Evolutionary conservation across 1,139 yeast species (phyloP), one percentile per base, ranked within the genome.

Genomic region (Hemisphaericaspora xylanilytica): DNA sequence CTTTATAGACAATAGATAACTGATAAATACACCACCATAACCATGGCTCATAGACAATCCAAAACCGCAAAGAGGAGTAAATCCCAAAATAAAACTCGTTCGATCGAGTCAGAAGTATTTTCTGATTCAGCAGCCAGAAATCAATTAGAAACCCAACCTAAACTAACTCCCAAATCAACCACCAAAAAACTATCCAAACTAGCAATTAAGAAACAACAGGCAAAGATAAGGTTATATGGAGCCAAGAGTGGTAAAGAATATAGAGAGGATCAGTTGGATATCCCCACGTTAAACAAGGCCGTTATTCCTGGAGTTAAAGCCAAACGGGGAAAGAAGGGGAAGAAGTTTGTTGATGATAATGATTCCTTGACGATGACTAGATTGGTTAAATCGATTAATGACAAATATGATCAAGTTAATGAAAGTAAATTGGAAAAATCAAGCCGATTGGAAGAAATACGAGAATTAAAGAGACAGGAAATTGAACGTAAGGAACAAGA

Each of bases 381-480:
- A 60, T 72, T 92, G 47, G 80, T 89, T 37, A 81, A 80, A 52
- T 78, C 85, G 24, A 89, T 92, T 38, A 88, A 89, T 51, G 95
- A 89, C 55, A 79, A 82, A 45, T 75, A 82, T 49, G 97, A 90
- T 52, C 75, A 79, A 37, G 78, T 80, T n/a, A 83, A 85, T 53
- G 96, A 94, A 54, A 85, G 95, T 50, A 90, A 89, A 61, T 70
- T 92, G 44, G 98, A 92, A 58, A 86, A 86, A 58, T 82, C 95
- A 2, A 78, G 88, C 54, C 82, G 95, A 59, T 70, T 92, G 37
- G 97, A 92, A 59, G 95, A 86, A 53, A 78, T 92, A 47, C 75
- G 98, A 56, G 96, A 87, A 37, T 70, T 88, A 50, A 87, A 85
- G 68, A 80, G 87, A 55, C 75, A 81, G 61, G 97, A 92, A 59